These are phyloP conservation scores for Mycena galericulata DNA, from an alignment of 768 basidiomycete genomes.

Conservation along the genomic window DNA sequence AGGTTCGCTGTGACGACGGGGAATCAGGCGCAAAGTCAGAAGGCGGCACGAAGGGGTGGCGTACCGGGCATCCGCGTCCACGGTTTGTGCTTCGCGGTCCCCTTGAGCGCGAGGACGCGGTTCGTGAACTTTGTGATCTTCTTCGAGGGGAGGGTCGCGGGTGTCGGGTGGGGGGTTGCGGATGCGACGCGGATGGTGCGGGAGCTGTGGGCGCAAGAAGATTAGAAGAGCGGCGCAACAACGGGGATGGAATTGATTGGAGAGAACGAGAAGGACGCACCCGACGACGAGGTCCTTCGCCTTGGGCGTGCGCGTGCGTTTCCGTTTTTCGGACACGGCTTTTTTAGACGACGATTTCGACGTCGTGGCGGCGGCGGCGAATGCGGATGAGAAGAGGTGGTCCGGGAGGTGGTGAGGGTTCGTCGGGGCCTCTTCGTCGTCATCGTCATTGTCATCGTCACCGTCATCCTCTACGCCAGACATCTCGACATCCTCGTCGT, in stretches of 20 bases:
- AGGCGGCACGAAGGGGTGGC: too few species aligned
- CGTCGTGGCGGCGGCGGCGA: constrained; percentile 49
- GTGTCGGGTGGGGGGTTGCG: constrained; percentile 42
- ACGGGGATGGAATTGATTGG: too few species aligned
- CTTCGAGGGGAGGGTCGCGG: constrained; percentile 60
- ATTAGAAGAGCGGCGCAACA: too few species aligned
- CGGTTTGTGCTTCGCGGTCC: constrained; percentile 52
- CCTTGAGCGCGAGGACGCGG: constrained; percentile 62
- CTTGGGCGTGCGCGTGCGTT: constrained; percentile 43
- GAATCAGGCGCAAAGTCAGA: background rate
- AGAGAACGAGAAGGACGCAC: constrained; percentile 55
- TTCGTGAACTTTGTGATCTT: constrained; percentile 65
- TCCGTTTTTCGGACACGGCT: constrained; percentile 41
- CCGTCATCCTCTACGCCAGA: constrained; percentile 40
- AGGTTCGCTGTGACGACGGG: constrained; percentile 57
- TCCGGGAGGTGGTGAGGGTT: constrained; percentile 71
- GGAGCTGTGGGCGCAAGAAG: constrained; percentile 50
- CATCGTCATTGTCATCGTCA: too few species aligned
- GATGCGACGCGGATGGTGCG: constrained; percentile 60
- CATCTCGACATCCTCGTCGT: constrained; percentile 38
- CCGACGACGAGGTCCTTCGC: constrained; percentile 68
- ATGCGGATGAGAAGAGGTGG: constrained; percentile 71
- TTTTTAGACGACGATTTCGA: constrained; percentile 34
- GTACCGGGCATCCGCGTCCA: constrained; percentile 74
- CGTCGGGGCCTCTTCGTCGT: constrained; percentile 32